These are phyloP conservation scores for Cryptococcus sp. DNA, from an alignment of 1,284 basidiomycete species.

Conservation along the genomic window DNA sequence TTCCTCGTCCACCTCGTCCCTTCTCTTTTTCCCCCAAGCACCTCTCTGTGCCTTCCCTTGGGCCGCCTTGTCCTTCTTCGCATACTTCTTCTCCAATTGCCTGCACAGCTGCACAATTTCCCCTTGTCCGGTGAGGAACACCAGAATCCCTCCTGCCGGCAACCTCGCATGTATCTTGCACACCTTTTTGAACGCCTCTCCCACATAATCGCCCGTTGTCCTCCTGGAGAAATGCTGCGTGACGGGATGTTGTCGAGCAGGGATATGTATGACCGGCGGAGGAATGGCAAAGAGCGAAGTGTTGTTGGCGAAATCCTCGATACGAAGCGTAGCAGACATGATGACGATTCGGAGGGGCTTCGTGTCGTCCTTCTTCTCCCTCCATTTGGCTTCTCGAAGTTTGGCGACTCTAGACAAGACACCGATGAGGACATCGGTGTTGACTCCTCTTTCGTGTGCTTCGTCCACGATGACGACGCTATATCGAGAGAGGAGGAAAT, in stretches of 20 bases:
- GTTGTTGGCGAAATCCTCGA: conserved; percentile 90
- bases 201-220: conserved; percentile 81
- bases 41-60: conserved; percentile 48
- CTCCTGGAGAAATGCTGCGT: conserved; percentile 88
- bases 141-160: conserved; percentile 64
- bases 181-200: conserved; percentile 84
- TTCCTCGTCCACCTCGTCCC: not conserved
- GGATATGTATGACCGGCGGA: conserved; percentile 85
- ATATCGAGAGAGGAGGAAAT: conserved; percentile 86
- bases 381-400: conserved; percentile 83
- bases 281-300: conserved; percentile 69
- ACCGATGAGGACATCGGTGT: conserved; percentile 96
- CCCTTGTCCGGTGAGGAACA: conserved; percentile 72
- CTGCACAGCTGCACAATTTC: conserved; percentile 64
- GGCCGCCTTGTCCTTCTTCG: conserved; percentile 29
- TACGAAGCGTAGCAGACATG: conserved; percentile 96
- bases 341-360: conserved; percentile 88
- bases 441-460: conserved; percentile 96
- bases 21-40: conserved; percentile 47
- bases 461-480: conserved; percentile 95
- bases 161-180: conserved; percentile 69
- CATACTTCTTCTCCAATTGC: conserved; percentile 72
- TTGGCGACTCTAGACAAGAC: conserved; percentile 87
- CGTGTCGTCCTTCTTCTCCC: conserved; percentile 53
- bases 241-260: conserved; percentile 90